A percentile compares a stretch with the other conserved stretches of the same genome.
phyloP scores from a whole-genome alignment of 345 rosid genomes.

The Rhodamnia argentea region DNA sequence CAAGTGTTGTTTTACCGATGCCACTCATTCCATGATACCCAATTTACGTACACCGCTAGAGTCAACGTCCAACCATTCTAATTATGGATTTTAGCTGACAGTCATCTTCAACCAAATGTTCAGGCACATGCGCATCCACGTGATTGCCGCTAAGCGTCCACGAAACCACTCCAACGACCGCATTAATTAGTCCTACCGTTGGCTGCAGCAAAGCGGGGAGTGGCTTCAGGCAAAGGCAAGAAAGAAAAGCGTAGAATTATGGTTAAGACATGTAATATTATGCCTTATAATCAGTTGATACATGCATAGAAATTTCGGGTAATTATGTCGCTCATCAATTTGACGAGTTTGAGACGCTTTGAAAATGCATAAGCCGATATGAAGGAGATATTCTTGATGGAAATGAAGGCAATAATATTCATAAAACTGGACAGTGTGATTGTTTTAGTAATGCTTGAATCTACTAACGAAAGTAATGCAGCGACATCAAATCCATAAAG shows the following conservation, averaged over 20 bases:
- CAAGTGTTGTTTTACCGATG: neutral
- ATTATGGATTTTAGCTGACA: too few species aligned
- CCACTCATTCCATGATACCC: neutral
- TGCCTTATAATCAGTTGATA: neutral
- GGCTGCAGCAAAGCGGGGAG: neutral
- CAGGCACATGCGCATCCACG: too few species aligned
- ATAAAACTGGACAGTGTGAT: neutral
- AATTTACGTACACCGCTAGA: neutral
- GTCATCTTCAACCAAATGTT: neutral
- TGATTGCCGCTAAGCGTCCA: too few species aligned
- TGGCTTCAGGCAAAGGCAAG: neutral
- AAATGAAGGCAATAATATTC: neutral
- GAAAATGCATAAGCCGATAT: neutral
- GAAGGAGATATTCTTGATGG: neutral
- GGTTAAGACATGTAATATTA: neutral
- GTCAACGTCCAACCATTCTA: neutral
- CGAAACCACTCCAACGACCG: too few species aligned
- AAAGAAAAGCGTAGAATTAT: neutral
- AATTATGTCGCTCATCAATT: neutral
- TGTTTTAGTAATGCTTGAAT: neutral
- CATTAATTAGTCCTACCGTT: too few species aligned
- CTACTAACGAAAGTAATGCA: neutral
- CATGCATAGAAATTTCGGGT: neutral
- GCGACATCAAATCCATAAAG: neutral
- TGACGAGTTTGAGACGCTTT: neutral